Conservation (phyloP, 2,329 filamentous ascomycete genomes). For the Phoma sp. region DNA sequence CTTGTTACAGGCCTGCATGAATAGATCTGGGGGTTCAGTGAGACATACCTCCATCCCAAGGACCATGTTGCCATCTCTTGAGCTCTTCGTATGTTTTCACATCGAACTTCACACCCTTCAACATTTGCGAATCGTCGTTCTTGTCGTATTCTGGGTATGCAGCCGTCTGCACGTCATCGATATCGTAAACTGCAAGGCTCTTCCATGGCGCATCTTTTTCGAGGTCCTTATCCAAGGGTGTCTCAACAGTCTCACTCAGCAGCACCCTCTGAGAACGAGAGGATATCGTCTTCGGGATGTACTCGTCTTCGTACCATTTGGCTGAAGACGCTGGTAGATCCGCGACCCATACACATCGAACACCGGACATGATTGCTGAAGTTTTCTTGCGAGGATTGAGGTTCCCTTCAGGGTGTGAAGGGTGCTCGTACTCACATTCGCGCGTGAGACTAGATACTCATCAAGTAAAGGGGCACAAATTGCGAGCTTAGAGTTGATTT, state of each 20-base stretch:
- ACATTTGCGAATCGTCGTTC: background rate
- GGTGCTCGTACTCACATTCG: background rate
- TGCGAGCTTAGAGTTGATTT: too few relatives aligned
- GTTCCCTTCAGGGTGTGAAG: too few relatives aligned
- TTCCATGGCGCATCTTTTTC: slow-evolving; percentile 6
- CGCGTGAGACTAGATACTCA: background rate
- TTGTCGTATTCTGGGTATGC: background rate
- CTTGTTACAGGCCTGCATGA: background rate
- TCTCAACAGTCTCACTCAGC: background rate
- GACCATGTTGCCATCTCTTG: slow-evolving; percentile 11
- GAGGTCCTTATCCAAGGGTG: slow-evolving; percentile 1
- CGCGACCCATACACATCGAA: slow-evolving; percentile 25
- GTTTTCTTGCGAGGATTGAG: background rate
- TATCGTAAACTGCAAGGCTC: slow-evolving; percentile 7
- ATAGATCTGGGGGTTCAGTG: background rate
- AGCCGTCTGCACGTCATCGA: background rate
- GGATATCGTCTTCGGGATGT: slow-evolving; percentile 11
- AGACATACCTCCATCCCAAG: slow-evolving; percentile 12
- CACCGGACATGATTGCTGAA: slow-evolving; percentile 20
- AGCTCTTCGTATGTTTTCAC: slow-evolving; percentile 14
- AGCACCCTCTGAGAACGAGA: slow-evolving; percentile 10
- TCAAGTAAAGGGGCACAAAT: too few relatives aligned
- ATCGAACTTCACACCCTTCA: slow-evolving; percentile 2
- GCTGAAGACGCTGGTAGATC: slow-evolving; percentile 17
- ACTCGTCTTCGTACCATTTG: slow-evolving; percentile 25